These are phyloP conservation scores for Lactifluus subvellereus DNA, from an alignment of 768 basidiomycete species.

Conservation along the genomic window DNA sequence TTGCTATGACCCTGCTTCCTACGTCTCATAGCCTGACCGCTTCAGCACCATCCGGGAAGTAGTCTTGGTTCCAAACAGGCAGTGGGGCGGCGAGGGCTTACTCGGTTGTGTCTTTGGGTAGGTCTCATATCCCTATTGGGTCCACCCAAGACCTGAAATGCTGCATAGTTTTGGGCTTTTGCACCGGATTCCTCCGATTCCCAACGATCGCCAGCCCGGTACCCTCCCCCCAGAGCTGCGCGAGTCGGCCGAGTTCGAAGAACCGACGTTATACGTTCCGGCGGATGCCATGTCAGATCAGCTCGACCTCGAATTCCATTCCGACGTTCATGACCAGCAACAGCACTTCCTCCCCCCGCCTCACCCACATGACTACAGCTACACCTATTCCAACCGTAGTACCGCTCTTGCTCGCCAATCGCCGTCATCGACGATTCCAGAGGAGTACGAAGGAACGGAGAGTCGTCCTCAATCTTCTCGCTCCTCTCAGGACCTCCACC, in stretches of 20 bases:
- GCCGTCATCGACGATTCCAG: constrained; percentile 19
- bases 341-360: constrained; percentile 24
- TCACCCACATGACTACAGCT: constrained; percentile 20
- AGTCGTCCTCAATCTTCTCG: constrained; percentile 16
- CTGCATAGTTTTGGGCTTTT: constrained; percentile 72
- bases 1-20: background rate
- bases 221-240: constrained; percentile 51
- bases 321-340: constrained; percentile 25
- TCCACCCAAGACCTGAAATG: background rate
- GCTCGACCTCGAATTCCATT: constrained; percentile 29
- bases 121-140: constrained; percentile 28
- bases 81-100: constrained; percentile 96
- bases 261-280: constrained; percentile 67
- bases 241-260: constrained; percentile 48
- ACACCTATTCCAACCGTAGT: constrained; percentile 23
- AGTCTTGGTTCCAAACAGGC: constrained; percentile 89
- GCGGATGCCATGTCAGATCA: constrained; percentile 56
- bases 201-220: constrained; percentile 51
- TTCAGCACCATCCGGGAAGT: constrained; percentile 84
- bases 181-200: constrained; percentile 85
- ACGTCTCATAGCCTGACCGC: constrained; percentile 10
- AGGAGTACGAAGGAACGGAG: constrained; percentile 20
- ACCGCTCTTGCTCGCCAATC: constrained; percentile 9
- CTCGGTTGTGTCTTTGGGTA: constrained; percentile 95
- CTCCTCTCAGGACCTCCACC: constrained; percentile 17